A percentile compares a stretch with the other conserved stretches of the same genome.
These are phyloP conservation scores for Ophiostoma fasciatum DNA, from an alignment of 2,329 filamentous ascomycete species.

Conservation along the genomic window DNA sequence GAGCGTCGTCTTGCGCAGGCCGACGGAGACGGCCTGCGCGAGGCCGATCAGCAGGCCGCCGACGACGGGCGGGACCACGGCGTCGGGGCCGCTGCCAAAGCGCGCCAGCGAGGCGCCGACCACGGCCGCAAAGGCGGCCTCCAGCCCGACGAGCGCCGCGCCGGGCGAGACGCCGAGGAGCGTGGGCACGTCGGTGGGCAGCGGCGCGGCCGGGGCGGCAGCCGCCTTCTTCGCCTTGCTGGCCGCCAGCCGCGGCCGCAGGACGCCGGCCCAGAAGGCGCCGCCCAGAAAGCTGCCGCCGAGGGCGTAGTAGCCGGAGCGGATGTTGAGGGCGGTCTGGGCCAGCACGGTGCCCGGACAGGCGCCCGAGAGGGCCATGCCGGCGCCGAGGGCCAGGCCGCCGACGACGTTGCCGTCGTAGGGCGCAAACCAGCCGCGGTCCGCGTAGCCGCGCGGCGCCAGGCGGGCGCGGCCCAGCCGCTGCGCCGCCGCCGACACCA, in stretches of 20 bases:
- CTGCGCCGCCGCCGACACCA: conserved; percentile 31
- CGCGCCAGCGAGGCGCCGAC: conserved; percentile 20
- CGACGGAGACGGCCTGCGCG: conserved; percentile 41
- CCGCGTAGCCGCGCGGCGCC: conserved; percentile 33
- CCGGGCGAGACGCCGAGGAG: conserved; percentile 24
- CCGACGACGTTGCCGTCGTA: conserved; percentile 54
- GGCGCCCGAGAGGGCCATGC: conserved; percentile 50
- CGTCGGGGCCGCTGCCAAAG: conserved; percentile 16
- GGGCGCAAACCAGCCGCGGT: conserved; percentile 34
- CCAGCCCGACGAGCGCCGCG: conserved; percentile 26
- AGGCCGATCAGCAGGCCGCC: conserved; percentile 45
- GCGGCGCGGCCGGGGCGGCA: not conserved
- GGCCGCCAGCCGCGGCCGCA: conserved; percentile 19
- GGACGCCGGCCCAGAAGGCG: conserved; percentile 31
- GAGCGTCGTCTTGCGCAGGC: conserved; percentile 36
- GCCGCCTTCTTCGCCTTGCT: not conserved
- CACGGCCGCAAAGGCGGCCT: conserved; percentile 28
- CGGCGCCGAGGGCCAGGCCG: conserved; percentile 45
- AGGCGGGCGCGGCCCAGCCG: conserved; percentile 26
- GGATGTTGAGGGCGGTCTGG: conserved; percentile 40
- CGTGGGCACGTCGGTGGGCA: conserved; percentile 22
- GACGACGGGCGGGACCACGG: conserved; percentile 28
- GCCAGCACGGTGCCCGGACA: conserved; percentile 51
- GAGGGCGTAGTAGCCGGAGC: conserved; percentile 35
- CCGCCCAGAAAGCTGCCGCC: conserved; percentile 41